These are phyloP conservation scores for Saccharomycopsis malanga DNA, from an alignment of 805 yeast genomes.

Conservation along the genomic window DNA sequence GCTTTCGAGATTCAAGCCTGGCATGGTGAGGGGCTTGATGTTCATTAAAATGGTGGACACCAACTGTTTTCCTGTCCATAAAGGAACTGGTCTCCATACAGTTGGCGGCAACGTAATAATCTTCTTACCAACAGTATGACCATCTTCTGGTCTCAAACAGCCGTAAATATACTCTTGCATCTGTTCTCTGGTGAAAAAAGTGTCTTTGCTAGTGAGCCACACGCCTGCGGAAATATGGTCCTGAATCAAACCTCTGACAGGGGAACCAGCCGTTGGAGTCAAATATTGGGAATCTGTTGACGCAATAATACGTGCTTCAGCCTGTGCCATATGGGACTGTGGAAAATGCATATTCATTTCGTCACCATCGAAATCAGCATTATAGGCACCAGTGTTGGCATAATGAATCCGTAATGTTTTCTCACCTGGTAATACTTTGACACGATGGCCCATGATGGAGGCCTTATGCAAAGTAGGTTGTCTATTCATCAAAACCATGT, in stretches of 20 bases:
- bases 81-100: slow-evolving; percentile 71
- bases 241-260: slow-evolving; percentile 97
- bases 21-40: slow-evolving; percentile 78
- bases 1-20: slow-evolving; percentile 82
- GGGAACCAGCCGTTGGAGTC: slow-evolving; percentile 98
- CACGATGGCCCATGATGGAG: slow-evolving; percentile 99
- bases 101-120: slow-evolving; percentile 87
- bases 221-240: slow-evolving; percentile 99
- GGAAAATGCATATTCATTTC: slow-evolving; percentile 99
- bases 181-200: slow-evolving; percentile 82
- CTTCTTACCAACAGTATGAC: slow-evolving; percentile 69
- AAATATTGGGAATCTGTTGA: slow-evolving; percentile 96
- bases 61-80: slow-evolving; percentile 98
- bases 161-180: slow-evolving; percentile 94
- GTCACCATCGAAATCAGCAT: slow-evolving; percentile 99
- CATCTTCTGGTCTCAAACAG: slow-evolving; percentile 94
- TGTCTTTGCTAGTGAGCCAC: slow-evolving; percentile 91
- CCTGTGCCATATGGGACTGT: slow-evolving; percentile 93
- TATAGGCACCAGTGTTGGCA: slow-evolving; percentile 98
- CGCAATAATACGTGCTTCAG: slow-evolving; percentile 92
- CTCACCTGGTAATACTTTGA: slow-evolving; percentile 93
- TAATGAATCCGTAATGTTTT: slow-evolving; percentile 94
- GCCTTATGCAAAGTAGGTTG: slow-evolving; percentile 99
- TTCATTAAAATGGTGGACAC: slow-evolving; percentile 87
- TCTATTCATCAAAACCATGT: slow-evolving; percentile 96